phyloP scores from a whole-genome alignment of 179 eudicot genomes.

The Beta lomatogona region DNA sequence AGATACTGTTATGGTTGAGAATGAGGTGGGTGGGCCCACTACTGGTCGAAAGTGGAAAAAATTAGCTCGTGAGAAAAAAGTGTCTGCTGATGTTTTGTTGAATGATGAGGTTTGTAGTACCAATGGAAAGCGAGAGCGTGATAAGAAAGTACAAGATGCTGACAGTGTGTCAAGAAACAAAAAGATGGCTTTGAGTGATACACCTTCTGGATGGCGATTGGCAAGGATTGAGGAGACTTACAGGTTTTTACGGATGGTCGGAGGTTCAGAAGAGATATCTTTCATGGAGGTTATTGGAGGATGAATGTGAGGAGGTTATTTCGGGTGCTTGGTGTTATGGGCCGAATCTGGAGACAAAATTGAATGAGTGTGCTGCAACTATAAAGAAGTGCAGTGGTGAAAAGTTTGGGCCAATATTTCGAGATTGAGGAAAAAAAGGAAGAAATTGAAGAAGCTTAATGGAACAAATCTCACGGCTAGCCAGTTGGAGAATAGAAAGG shows the following conservation, averaged over 20 bases:
- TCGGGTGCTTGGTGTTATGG: background rate
- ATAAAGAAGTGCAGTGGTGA: background rate
- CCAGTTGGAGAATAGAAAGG: background rate
- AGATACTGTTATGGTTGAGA: too few relatives aligned
- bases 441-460: background rate
- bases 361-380: background rate
- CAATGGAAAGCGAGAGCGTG: too few relatives aligned
- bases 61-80: too few relatives aligned
- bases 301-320: background rate
- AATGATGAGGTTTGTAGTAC: too few relatives aligned
- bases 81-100: too few relatives aligned
- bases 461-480: too few relatives aligned
- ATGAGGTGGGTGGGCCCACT: too few relatives aligned
- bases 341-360: background rate
- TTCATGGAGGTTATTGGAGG: background rate
- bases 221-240: background rate
- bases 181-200: too few relatives aligned
- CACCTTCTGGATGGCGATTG: background rate
- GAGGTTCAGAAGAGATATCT: background rate
- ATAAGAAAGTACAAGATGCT: too few relatives aligned
- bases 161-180: too few relatives aligned
- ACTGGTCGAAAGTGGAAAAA: too few relatives aligned
- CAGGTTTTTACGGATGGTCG: conserved; percentile 13
- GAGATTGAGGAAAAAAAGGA: background rate
- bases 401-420: too few relatives aligned